Conservation (phyloP, 306 rosid genomes). For the Citrullus amarus region DNA sequence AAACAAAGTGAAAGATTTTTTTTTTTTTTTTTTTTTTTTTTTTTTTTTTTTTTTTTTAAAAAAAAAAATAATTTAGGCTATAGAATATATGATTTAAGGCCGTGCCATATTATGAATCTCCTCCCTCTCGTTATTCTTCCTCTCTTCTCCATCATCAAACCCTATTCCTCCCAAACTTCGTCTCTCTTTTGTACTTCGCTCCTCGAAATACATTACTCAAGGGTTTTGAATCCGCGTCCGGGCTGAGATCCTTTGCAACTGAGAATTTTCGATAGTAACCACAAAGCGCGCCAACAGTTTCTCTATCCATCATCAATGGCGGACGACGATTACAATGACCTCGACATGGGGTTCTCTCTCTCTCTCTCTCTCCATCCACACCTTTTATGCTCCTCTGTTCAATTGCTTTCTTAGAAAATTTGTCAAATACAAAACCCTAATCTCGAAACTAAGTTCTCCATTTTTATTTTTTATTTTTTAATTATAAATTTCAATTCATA, state of each 20-base stretch:
- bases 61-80: too few relatives aligned
- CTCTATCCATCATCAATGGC: slow-evolving; percentile 17
- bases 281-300: background rate
- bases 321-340: slow-evolving; percentile 32
- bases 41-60: too few relatives aligned
- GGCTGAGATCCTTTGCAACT: background rate
- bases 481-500: background rate
- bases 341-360: slow-evolving; percentile 30
- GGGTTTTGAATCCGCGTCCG: background rate
- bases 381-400: background rate
- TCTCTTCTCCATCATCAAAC: too few relatives aligned
- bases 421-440: background rate
- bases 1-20: too few relatives aligned
- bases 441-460: background rate
- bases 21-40: too few relatives aligned
- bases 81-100: too few relatives aligned
- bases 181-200: too few relatives aligned
- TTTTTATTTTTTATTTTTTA: background rate
- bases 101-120: too few relatives aligned
- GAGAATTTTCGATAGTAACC: background rate
- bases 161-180: too few relatives aligned
- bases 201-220: too few relatives aligned
- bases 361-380: background rate
- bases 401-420: background rate
- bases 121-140: too few relatives aligned